These are phyloP conservation scores for Coemansia sp. DNA, from an alignment of 192 early-diverging fungal genomes.

Conservation along the genomic window DNA sequence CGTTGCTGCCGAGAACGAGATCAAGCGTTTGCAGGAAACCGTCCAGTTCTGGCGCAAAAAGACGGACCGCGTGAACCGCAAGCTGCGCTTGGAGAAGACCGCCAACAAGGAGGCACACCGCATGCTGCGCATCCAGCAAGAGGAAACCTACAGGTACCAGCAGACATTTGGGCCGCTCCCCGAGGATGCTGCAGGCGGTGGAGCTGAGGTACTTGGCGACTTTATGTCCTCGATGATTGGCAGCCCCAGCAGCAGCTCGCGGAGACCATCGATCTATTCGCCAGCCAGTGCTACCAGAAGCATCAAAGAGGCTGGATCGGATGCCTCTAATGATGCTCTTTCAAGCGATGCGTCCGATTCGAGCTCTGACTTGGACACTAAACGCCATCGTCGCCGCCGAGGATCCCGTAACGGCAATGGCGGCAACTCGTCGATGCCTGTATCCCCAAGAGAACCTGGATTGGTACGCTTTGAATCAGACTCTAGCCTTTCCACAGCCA, in stretches of 20 bases:
- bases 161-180: constrained; percentile 40
- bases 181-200: constrained; percentile 14
- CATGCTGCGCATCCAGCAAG: constrained; percentile 37
- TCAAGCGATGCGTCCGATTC: constrained; percentile 11
- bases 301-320: constrained; percentile 1
- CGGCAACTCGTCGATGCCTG: background rate
- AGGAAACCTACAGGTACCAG: constrained; percentile 41
- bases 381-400: background rate
- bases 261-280: background rate
- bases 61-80: constrained; percentile 38
- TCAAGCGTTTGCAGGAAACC: constrained; percentile 33
- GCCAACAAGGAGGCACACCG: constrained; percentile 26
- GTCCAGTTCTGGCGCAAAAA: constrained; percentile 48
- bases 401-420: background rate
- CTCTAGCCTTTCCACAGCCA: constrained; percentile 21
- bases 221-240: constrained; percentile 3
- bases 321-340: constrained; percentile 13
- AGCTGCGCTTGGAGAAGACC: constrained; percentile 31
- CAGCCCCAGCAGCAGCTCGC: background rate
- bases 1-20: constrained; percentile 22
- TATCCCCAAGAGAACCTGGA: background rate
- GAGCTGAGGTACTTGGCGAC: constrained; percentile 30
- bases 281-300: background rate
- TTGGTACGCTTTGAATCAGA: constrained; percentile 19
- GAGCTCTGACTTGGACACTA: background rate